Evolutionary conservation across 805 yeast genomes (phyloP).

Genomic region (Starmerella bombicola): DNA sequence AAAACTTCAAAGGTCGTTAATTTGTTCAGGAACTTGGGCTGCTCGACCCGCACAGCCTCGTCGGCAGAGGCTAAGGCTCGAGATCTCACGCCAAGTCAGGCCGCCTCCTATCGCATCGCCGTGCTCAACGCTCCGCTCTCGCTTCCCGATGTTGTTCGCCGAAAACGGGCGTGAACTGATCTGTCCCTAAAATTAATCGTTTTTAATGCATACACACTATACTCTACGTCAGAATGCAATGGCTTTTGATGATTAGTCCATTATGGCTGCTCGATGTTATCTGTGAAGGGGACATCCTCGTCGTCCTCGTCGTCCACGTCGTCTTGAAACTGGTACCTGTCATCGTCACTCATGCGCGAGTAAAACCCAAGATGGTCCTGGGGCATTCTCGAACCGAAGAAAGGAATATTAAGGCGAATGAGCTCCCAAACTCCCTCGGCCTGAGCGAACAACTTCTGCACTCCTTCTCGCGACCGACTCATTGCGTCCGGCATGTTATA

Average conservation of each 20-base stretch:
- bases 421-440: constrained; percentile 9
- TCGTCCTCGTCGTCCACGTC: constrained; percentile 9
- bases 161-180: constrained; percentile 28
- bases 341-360: constrained; percentile 28
- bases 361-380: constrained; percentile 24
- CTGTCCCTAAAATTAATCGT: no score
- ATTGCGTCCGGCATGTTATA: neutral
- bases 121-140: constrained; percentile 76
- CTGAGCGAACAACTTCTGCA: neutral
- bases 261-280: no score
- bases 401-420: constrained; percentile 1
- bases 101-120: constrained; percentile 62
- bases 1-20: constrained; percentile 61
- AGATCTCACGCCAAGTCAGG: constrained; percentile 27
- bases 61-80: constrained; percentile 28
- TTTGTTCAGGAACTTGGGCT: constrained; percentile 72
- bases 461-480: neutral
- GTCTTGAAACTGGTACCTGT: constrained; percentile 26
- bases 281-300: no score
- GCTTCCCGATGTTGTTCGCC: constrained; percentile 68
- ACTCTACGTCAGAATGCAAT: no score
- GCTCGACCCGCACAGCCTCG: constrained; percentile 57
- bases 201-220: no score
- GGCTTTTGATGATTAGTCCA: no score
- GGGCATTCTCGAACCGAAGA: constrained; percentile 21